Conservation (phyloP, 805 yeast genomes). For the Barnettozyma californica region DNA sequence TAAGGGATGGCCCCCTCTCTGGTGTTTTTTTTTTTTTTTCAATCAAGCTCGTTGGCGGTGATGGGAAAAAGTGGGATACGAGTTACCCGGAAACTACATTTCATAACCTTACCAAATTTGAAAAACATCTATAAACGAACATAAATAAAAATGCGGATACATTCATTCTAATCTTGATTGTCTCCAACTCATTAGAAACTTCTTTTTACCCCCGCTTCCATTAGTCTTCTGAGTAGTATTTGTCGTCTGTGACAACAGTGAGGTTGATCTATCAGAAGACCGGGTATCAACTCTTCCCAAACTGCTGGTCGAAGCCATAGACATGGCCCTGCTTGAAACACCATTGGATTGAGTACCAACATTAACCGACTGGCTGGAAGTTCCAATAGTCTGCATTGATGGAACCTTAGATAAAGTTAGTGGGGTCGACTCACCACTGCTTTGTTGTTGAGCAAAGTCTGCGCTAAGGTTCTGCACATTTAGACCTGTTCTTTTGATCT, state of each 20-base stretch:
- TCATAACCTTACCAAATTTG: neutral
- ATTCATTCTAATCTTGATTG: constrained; percentile 20
- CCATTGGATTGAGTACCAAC: neutral
- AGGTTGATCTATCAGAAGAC: constrained; percentile 24
- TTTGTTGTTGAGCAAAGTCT: constrained; percentile 4
- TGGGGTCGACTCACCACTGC: constrained; percentile 9
- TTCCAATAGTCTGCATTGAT: constrained; percentile 9
- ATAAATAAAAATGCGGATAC: too few relatives aligned
- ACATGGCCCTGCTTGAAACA: neutral
- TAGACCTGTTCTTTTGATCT: constrained; percentile 41
- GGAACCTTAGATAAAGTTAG: constrained; percentile 15
- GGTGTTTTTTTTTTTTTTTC: too few relatives aligned
- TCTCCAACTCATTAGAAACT: constrained; percentile 31
- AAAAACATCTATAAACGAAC: neutral
- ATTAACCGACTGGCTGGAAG: neutral
- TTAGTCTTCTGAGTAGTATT: constrained; percentile 11
- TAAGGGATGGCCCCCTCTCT: neutral
- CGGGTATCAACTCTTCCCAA: constrained; percentile 25
- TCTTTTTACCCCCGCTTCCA: constrained; percentile 18
- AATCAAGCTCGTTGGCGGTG: neutral
- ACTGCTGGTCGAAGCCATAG: neutral
- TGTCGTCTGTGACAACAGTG: constrained; percentile 6
- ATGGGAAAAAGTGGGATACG: neutral
- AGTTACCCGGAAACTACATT: neutral
- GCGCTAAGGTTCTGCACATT: constrained; percentile 22